These are phyloP conservation scores for Ramaria rubella DNA, from an alignment of 768 basidiomycete genomes.

Conservation along the genomic window DNA sequence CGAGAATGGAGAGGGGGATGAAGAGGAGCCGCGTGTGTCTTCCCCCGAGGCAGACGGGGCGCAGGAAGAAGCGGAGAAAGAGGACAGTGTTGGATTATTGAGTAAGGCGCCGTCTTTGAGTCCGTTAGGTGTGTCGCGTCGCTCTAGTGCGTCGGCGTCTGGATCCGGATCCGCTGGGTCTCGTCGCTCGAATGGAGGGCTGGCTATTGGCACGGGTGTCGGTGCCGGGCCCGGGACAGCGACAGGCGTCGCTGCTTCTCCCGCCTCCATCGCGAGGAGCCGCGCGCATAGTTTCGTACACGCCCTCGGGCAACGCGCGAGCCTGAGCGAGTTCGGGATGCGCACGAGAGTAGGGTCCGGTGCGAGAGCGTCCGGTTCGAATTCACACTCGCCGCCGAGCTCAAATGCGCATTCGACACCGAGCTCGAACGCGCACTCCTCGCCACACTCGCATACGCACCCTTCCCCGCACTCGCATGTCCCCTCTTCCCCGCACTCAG, in stretches of 20 bases:
- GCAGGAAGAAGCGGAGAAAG: slow-evolving; percentile 55
- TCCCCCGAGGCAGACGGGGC: slow-evolving; percentile 35
- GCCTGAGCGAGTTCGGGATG: slow-evolving; percentile 32
- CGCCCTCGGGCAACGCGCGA: not conserved
- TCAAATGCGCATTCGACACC: slow-evolving; percentile 45
- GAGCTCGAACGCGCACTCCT: no score
- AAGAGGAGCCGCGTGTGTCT: slow-evolving; percentile 16
- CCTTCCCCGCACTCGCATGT: not conserved
- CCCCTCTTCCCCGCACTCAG: not conserved
- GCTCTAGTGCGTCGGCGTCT: not conserved
- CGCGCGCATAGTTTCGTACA: slow-evolving; percentile 39
- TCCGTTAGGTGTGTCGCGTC: not conserved
- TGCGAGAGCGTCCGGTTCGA: slow-evolving; percentile 51
- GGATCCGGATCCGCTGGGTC: not conserved
- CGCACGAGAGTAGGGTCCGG: no score
- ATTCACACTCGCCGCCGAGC: slow-evolving; percentile 45
- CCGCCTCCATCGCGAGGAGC: slow-evolving; percentile 33
- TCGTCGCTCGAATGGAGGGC: not conserved
- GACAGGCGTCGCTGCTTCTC: not conserved
- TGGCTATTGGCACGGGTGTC: not conserved
- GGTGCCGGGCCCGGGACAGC: not conserved
- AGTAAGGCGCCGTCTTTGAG: slow-evolving; percentile 24
- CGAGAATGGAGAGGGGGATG: slow-evolving; percentile 25
- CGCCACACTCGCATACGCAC: no score
- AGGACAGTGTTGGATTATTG: slow-evolving; percentile 55